Conservation (phyloP, 805 yeast genomes). For the Ascoidea asiatica region DNA sequence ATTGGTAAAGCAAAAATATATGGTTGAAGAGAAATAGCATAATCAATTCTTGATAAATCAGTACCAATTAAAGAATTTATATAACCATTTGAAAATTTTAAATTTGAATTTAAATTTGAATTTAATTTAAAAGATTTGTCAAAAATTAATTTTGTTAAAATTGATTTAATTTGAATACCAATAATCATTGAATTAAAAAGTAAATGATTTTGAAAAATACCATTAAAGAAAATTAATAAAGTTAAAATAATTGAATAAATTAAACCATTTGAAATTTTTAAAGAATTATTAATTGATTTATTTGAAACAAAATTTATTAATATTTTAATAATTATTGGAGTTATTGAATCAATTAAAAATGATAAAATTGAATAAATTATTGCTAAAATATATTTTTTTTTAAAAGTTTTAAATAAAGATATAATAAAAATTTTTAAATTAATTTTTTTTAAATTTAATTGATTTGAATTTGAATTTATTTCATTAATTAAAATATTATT, state of each 20-base stretch:
- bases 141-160: slow-evolving; percentile 50
- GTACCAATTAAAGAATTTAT: slow-evolving; percentile 67
- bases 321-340: slow-evolving; percentile 40
- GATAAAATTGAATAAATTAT: slow-evolving; percentile 28
- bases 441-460: slow-evolving; percentile 17
- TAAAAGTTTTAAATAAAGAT: slow-evolving; percentile 39
- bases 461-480: slow-evolving; percentile 20
- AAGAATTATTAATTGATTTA: slow-evolving; percentile 24
- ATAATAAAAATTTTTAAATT: slow-evolving; percentile 26
- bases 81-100: slow-evolving; percentile 37
- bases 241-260: slow-evolving; percentile 48
- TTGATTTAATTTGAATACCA: slow-evolving; percentile 56
- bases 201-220: slow-evolving; percentile 33
- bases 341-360: slow-evolving; percentile 35
- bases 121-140: slow-evolving; percentile 49
- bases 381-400: slow-evolving; percentile 26
- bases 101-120: slow-evolving; percentile 33
- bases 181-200: slow-evolving; percentile 36
- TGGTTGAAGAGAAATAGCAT: slow-evolving; percentile 50
- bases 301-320: slow-evolving; percentile 40
- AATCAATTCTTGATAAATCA: slow-evolving; percentile 62
- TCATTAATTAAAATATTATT: slow-evolving; percentile 18
- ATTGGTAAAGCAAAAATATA: slow-evolving; percentile 41
- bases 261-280: slow-evolving; percentile 27
- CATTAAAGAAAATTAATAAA: slow-evolving; percentile 25